These are phyloP conservation scores for Lasiodiplodia gonubiensis DNA, from an alignment of 2,329 filamentous ascomycete species.

Conservation along the genomic window DNA sequence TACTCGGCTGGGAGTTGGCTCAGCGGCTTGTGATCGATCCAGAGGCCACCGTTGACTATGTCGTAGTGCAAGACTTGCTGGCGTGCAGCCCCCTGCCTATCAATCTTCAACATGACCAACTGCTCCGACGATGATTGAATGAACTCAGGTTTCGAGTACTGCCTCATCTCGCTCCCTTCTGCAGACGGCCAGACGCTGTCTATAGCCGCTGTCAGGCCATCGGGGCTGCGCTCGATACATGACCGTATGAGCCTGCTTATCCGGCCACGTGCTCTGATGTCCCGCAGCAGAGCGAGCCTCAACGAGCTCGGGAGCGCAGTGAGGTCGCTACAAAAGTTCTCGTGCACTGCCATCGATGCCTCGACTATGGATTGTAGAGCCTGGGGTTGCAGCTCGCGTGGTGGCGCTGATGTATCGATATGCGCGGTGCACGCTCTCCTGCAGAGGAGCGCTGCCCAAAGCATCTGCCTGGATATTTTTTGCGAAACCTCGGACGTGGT, in stretches of 20 bases:
- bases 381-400: conserved; percentile 6
- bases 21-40: conserved; percentile 56
- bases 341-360: conserved; percentile 54
- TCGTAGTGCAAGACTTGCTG: conserved; percentile 52
- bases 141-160: conserved; percentile 35
- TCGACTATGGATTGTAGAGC: conserved; percentile 43
- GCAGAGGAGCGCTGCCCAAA: conserved; percentile 65
- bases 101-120: not conserved
- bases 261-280: conserved; percentile 52
- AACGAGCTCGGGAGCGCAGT: conserved; percentile 41
- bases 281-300: conserved; percentile 53
- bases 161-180: conserved; percentile 33
- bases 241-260: conserved; percentile 45
- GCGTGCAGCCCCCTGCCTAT: conserved; percentile 26
- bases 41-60: conserved; percentile 54
- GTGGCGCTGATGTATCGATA: not conserved
- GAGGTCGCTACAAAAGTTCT: conserved; percentile 52
- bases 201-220: conserved; percentile 46
- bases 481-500: conserved; percentile 47
- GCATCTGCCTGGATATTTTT: conserved; percentile 52
- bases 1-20: conserved; percentile 62
- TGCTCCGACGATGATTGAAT: conserved; percentile 21
- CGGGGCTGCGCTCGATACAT: conserved; percentile 44
- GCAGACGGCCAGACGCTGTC: conserved; percentile 51
- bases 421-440: conserved; percentile 50